These are phyloP conservation scores for Cystoderma amianthinum DNA, from an alignment of 768 basidiomycete genomes.

Conservation along the genomic window DNA sequence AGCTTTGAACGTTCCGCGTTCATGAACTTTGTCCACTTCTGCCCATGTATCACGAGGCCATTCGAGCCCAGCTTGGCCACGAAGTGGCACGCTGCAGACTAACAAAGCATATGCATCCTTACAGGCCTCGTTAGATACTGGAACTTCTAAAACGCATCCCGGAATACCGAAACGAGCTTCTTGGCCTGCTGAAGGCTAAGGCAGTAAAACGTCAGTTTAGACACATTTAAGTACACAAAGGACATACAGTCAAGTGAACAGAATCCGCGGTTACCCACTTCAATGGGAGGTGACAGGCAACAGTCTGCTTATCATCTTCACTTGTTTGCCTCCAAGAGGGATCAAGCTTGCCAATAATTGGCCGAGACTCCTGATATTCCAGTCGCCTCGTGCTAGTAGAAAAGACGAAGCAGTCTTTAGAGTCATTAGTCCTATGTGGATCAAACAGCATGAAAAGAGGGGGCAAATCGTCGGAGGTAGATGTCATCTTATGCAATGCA, in stretches of 20 bases:
- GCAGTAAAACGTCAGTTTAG: constrained; percentile 2
- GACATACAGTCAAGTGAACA: constrained; percentile 49
- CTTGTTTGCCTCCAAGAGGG: constrained; percentile 74
- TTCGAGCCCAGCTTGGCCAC: constrained; percentile 61
- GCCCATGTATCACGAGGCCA: constrained; percentile 74
- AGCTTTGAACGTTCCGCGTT: constrained; percentile 72
- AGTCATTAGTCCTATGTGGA: constrained; percentile 72
- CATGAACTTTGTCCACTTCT: constrained; percentile 83
- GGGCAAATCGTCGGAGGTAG: constrained; percentile 38
- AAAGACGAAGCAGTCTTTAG: constrained; percentile 81
- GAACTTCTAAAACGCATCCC: constrained; percentile 38
- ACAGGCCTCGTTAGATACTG: constrained; percentile 57
- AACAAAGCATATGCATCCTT: constrained; percentile 71
- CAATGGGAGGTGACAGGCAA: constrained; percentile 53
- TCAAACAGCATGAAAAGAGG: constrained; percentile 82
- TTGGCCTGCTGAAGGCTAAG: constrained; percentile 43
- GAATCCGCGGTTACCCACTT: constrained; percentile 51
- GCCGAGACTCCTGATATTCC: constrained; percentile 77
- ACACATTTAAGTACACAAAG: constrained; percentile 2
- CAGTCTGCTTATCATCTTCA: constrained; percentile 36
- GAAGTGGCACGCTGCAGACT: constrained; percentile 68
- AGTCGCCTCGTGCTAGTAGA: constrained; percentile 71
- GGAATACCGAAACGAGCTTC: constrained; percentile 68
- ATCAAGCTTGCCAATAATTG: constrained; percentile 68
- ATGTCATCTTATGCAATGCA: constrained; percentile 66